Evolutionary conservation across 768 basidiomycete species (phyloP), one percentile per base, ranked within the genome.

Genomic region (Boletellus ananiceps): DNA sequence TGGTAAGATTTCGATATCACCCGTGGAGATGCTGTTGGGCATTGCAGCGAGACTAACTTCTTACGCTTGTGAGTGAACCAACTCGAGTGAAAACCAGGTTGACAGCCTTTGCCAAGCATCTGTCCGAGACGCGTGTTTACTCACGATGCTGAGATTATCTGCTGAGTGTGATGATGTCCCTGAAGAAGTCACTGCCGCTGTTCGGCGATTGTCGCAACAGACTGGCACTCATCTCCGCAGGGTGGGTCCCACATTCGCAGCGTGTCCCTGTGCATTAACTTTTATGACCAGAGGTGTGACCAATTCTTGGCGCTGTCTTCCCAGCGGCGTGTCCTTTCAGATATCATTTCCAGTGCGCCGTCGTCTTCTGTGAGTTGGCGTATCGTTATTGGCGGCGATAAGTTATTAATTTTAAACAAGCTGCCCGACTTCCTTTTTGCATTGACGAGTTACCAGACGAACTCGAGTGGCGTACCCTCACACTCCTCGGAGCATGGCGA

Each of bases 81-180:
- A 37, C 52, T 55, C 38, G 55, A 49, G 52, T 38, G 44, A 55
- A 47, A 40, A 32, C 21, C 32, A 39, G n/a, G 36, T 38, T 51
- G 40, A 46, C 25, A 19, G 12, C 44, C 5, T 35, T 29, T 41
- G 19, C 11, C 42, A 52, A 91, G 88, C 77, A 31, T 71, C 83
- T 25, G 78, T 91, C 8, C 85, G 87, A 61, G 89, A 93, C 50
- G 81, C 81, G 4, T 81, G 80, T 51, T 66, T 93, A 27, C 62
- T 91, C 29, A 75, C 83, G 3, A 86, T 92, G 83, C 66, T 90
- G 32, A 76, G 87, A 46, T 54, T 89, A 27, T 72, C 77, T 42
- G 79, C 77, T 3, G 77, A 81, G 16, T 84, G 81, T 57, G 75
- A 79, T 9, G 69, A 75, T 19, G 61, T 85, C 11, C 78, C 83